Evolutionary conservation across 2,329 filamentous ascomycete genomes (phyloP), one percentile per base, ranked within the genome.

Genomic region (Penicillium nordicum): DNA sequence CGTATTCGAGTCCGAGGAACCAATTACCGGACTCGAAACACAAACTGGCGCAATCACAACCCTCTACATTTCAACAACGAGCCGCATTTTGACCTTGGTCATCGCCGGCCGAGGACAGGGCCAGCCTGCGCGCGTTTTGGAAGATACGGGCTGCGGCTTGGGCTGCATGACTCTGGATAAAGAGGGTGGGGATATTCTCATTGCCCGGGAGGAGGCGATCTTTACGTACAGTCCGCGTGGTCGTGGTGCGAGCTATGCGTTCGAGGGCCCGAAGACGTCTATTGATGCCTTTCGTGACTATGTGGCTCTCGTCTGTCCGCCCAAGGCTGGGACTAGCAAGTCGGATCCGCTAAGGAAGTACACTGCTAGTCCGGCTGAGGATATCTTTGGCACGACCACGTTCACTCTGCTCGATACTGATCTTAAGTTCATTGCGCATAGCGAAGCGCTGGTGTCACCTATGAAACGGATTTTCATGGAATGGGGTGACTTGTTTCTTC

Each of bases 1-100:
- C 34, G 90, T 99, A 10, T 94, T 96, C 75, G 94, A 99, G 71
- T 96, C 92, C 0, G 92, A 97, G 67, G 94, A 99, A 72, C 95
- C 94, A 0, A 87, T 99, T 10, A 99, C 94, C 0, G 93, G 92
- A 1, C 86, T 99, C 14, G 89, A 94, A 68, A 88, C 96, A 58
- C 78, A 85, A 44, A 80, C 82, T 66, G 82, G 82, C 5, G 77
- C 77, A 45, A 80, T 80, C 41, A 94, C 89, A 2, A 93, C 89
- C 0, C 80, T 99, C 0, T 97, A 96, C 72, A 89, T 99, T 54
- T 90, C 92, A 4, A 99, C 94, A 0, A 97, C 92, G 0, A 88
- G 86, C 30, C 86, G 91, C 43, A 91, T 99, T 55, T 78, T 96
- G 63, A 96, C 91, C 55, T 80, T 99, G 45, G 84, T 90, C 3